Evolutionary conservation across 1,284 basidiomycete genomes (phyloP), one percentile per base, ranked within the genome.

Genomic region (Clitocybe nebularis): DNA sequence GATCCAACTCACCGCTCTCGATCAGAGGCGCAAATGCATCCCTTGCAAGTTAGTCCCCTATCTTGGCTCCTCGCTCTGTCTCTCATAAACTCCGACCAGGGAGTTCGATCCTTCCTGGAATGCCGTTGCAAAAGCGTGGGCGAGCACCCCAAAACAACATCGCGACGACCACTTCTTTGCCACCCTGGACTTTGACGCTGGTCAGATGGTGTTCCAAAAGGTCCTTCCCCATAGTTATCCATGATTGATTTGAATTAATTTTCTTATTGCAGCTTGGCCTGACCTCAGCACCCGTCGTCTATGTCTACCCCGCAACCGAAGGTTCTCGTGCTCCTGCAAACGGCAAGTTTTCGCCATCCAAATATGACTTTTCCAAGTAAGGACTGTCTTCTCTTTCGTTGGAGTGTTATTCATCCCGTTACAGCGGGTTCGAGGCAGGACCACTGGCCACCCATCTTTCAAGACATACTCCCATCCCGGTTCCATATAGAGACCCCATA

Each of bases 121-220:
- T 14, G 66, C 80, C 3, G 81, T 96, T 5, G 88, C 90, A 16
- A 81, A 81, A 53, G 80, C 88, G 26, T 96, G 93, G 93, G 60
- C 74, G 4, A 72, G 70, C 20, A 74, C 75, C 13, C 66, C 85
- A 9, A 59, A 71, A 41, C 68, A 68, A n/a, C 66, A 84, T 24
- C 76, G 85, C 32, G 74, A 91, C 60, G 67, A 74, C 45, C 91
- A 95, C 62, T 93, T 96, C 75, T 97, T 96, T 58, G 93, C 82
- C 9, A 84, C 81, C n/a, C 67, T 92, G 25, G 93, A 97, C 63
- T 96, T 95, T 59, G 78, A 85, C 50, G 74, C 88, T 29, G 84
- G 79, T 2, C 75, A 79, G 44, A 64, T 68, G 2, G 73, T 92
- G 25, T 97, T 93, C 67, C 81, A 88, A 66, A 82, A 81, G 69